Base-by-base conservation (phyloP, 495 filamentous ascomycete genomes). In the Pyrenula massariospora region DNA sequence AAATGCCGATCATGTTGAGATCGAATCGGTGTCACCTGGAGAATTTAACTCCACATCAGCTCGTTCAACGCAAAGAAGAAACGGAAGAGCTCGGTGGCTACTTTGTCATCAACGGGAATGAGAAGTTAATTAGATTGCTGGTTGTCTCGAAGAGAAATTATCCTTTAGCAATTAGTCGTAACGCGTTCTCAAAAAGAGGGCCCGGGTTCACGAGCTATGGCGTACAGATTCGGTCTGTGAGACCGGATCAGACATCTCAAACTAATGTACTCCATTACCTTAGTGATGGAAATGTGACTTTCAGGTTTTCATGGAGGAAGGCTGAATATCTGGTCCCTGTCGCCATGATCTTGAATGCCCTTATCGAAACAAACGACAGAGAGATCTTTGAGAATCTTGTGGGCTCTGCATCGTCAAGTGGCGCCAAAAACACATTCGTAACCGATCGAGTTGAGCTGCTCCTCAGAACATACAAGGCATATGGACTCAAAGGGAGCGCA, bases 231-330 rank as follows among this genome's bases (percentile, higher is more conserved):
- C 84, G 93, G 70, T 94, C 85, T 12, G 90, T 95, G 24, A 83
- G 93, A 48, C 92, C 90, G 10, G 93, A 98, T 65, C 91, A 98
- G 70, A 96, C 91, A 19, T 96, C 92, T 12, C 93, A 97, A 66
- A 97, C 92, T 11, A 97, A 96, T 62, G 90, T 95, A 22, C 77
- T 98, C 22, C 93, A 98, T 69, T 98, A 96, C 70, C 83, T 96
- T 51, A 86, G 77, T 58, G 92, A 97, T 69, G 93, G 93, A 59
- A 96, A 96, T 68, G 82, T 96, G 58, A 96, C 87, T 1, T 95
- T 98, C 74, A 81, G 93, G 47, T 97, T 98, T 70, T 96, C 92
- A 1, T 98, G 93, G 93, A 79, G 92, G 59, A 98, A 98, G 76
- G 89, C 89, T 60, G 93, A 97, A 71, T 98, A 87, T 65, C 78